Conservation (phyloP, 371 early-diverging fungal genomes). For the Mortierella sp. region DNA sequence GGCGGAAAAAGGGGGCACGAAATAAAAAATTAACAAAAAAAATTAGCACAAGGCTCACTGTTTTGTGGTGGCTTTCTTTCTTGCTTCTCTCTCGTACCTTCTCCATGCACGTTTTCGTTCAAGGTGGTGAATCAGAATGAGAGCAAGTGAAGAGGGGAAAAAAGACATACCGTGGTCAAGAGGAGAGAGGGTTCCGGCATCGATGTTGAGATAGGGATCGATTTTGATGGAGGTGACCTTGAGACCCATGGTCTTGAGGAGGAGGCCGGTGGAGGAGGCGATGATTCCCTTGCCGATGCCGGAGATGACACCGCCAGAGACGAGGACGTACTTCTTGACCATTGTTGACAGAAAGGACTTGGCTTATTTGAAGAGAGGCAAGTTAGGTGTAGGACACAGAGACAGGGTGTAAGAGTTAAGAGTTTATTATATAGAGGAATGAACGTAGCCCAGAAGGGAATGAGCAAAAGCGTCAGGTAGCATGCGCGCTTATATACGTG, state of each 20-base stretch:
- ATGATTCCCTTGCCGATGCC: conserved; percentile 99
- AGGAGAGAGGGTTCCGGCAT: conserved; percentile 97
- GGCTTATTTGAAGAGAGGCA: not conserved
- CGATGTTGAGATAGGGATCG: conserved; percentile 99
- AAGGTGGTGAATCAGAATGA: not conserved
- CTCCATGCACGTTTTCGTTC: too few relatives aligned
- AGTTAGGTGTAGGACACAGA: not conserved
- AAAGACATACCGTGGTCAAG: conserved; percentile 90
- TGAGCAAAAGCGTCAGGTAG: conserved; percentile 18
- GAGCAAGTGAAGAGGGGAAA: not conserved
- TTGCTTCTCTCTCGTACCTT: not conserved
- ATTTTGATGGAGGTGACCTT: conserved; percentile 98
- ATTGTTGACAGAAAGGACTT: conserved; percentile 14
- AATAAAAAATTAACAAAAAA: not conserved
- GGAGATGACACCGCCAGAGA: conserved; percentile 99
- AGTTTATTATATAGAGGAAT: conserved; percentile 30
- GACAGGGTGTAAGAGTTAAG: not conserved
- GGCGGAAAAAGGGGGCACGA: not conserved
- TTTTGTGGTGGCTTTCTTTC: not conserved
- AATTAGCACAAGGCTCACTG: not conserved
- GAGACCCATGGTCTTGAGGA: conserved; percentile 94
- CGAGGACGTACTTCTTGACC: conserved; percentile 93
- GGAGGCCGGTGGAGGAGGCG: conserved; percentile 96
- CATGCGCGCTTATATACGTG: conserved; percentile 19
- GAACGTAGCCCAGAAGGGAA: conserved; percentile 52